phyloP scores from a whole-genome alignment of 352 stramenopile species.

The Phytophthora syringae region DNA sequence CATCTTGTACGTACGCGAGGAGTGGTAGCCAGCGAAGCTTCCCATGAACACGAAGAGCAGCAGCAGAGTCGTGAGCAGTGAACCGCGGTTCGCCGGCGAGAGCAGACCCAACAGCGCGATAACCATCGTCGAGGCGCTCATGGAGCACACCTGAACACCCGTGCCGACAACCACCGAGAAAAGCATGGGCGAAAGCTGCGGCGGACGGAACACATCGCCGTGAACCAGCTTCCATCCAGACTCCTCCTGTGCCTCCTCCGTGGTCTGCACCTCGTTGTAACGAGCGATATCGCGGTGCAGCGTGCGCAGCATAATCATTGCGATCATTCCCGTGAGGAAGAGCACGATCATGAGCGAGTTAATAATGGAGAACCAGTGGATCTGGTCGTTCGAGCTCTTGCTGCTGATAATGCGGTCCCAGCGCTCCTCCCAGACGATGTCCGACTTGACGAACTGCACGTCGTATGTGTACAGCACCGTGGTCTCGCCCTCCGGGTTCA shows the following conservation, averaged over 20 bases:
- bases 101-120: conserved; percentile 96
- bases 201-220: conserved; percentile 98
- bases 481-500: conserved; percentile 68
- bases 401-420: conserved; percentile 99
- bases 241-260: conserved; percentile 96
- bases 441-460: conserved; percentile 95
- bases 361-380: conserved; percentile 99
- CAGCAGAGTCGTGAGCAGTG: conserved; percentile 96
- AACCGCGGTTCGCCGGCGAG: conserved; percentile 97
- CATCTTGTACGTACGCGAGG: conserved; percentile 98
- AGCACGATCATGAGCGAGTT: conserved; percentile 99
- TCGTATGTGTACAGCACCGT: conserved; percentile 99
- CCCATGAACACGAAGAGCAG: conserved; percentile 99
- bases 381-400: conserved; percentile 97
- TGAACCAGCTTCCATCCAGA: conserved; percentile 97
- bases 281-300: conserved; percentile 98
- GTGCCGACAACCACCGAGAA: conserved; percentile 96
- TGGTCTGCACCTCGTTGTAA: conserved; percentile 96
- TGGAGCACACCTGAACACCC: conserved; percentile 96
- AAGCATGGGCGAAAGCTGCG: conserved; percentile 92
- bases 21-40: conserved; percentile 96
- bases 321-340: conserved; percentile 99
- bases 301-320: conserved; percentile 99
- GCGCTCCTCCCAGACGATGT: conserved; percentile 96
- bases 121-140: conserved; percentile 95